Base-by-base conservation (phyloP, 2,329 filamentous ascomycete species). In the Chaetomium sp. region DNA sequence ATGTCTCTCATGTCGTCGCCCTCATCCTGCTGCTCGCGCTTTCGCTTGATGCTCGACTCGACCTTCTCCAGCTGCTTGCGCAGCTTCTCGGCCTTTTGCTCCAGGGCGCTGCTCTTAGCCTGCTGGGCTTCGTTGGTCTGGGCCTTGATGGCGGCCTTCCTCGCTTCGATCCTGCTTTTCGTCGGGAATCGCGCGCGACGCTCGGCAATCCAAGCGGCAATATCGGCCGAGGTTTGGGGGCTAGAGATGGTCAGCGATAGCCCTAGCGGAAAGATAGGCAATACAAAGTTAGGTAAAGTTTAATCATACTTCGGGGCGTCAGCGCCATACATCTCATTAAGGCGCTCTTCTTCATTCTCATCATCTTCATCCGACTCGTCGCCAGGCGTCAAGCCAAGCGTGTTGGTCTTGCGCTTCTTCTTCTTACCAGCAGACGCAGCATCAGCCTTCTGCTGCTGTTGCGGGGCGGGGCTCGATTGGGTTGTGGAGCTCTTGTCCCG, bases 111-210 rank as follows among this genome's bases (percentile, higher is more conserved):
- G 56, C 79, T 76, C 59, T 78, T 76, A 35, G 72, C 74, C 54
- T 80, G 85, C 56, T 88, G 84, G 54, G 79, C 76, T 54, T 80
- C 77, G 55, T 58, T 64, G 44, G 69, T 72, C 42, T 72, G 69
- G 56, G 72, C 69, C 64, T 72, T 66, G 64, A 72, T 71, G 56
- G 72, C 73, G 63, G 78, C 77, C 60, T 82, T 80, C 70, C 81
- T 88, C 60, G 82, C 82, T 58, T 82, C 79, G 59, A 84, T 75
- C 54, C 88, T 84, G 57, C 82, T 82, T 68, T 83, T 82, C 2
- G 91, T 96, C 1, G 92, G 92, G 68, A 82, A 97, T 51, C 86
- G 85, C 61, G 83, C 86, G 67, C 80, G 87, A 57, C 92, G 84
- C 69, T 96, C 90, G 49, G 84, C 84, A 60, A 95, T 82, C 84